A percentile compares a stretch with the other conserved stretches of the same genome.
phyloP scores from a whole-genome alignment of 192 early-diverging fungal genomes.

The Coemansia umbellata region DNA sequence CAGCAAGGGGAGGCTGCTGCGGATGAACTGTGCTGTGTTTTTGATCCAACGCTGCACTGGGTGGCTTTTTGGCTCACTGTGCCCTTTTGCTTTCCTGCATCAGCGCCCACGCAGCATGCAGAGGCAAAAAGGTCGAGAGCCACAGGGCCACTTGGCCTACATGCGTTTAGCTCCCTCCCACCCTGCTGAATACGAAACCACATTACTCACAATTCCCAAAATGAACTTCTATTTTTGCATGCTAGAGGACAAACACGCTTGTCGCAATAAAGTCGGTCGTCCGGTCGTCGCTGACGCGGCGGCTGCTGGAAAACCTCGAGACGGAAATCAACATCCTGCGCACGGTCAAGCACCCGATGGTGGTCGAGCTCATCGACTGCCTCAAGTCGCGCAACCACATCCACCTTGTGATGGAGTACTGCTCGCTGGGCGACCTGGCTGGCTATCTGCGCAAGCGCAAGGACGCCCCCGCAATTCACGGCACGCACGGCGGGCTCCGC shows the following conservation, averaged over 20 bases:
- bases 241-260: slow-evolving; percentile 52
- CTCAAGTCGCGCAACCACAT: slow-evolving; percentile 91
- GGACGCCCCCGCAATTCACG: slow-evolving; percentile 48
- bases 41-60: no score
- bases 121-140: no score
- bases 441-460: slow-evolving; percentile 75
- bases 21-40: no score
- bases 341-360: slow-evolving; percentile 75
- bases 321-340: slow-evolving; percentile 94
- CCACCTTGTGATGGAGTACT: slow-evolving; percentile 97
- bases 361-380: slow-evolving; percentile 88
- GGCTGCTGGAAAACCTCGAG: slow-evolving; percentile 89
- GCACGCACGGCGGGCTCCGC: slow-evolving; percentile 72
- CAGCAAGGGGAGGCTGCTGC: no score
- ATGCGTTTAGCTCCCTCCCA: no score
- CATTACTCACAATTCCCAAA: no score
- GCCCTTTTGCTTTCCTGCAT: no score
- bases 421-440: slow-evolving; percentile 90
- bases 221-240: not conserved
- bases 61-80: no score
- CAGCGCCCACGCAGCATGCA: no score
- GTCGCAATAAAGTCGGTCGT: slow-evolving; percentile 93
- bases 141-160: no score
- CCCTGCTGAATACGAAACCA: no score
- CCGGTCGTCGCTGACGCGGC: slow-evolving; percentile 83